Conservation (phyloP, 129 eudicot genomes). For the Saposhnikovia divaricata region DNA sequence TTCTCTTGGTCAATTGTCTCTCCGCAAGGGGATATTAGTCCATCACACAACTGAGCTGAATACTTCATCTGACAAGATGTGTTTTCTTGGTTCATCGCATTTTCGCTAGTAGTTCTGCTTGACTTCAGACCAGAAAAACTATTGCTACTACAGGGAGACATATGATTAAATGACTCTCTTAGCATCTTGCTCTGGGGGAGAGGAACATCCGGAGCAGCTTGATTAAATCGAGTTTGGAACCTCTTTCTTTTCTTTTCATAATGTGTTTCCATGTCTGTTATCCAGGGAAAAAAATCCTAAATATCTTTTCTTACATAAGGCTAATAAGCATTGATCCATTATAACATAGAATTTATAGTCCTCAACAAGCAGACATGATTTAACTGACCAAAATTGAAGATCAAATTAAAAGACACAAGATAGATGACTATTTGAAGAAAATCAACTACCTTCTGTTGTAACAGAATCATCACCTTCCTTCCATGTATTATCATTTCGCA, state of each 20-base stretch:
- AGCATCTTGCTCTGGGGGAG: conserved; percentile 30
- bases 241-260: conserved; percentile 36
- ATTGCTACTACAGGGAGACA: conserved; percentile 19
- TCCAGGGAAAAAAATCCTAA: conserved; percentile 2
- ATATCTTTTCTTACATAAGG: background rate
- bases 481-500: conserved; percentile 25
- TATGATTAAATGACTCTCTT: conserved; percentile 19
- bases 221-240: conserved; percentile 25
- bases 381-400: background rate
- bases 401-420: background rate
- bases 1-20: conserved; percentile 7
- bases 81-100: conserved; percentile 18
- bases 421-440: background rate
- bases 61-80: conserved; percentile 21
- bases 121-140: conserved; percentile 21
- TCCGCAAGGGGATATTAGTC: conserved; percentile 9
- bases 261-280: conserved; percentile 30
- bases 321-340: background rate
- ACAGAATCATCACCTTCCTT: conserved; percentile 17
- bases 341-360: background rate
- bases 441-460: conserved; percentile 27
- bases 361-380: background rate
- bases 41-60: conserved; percentile 17
- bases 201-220: conserved; percentile 21
- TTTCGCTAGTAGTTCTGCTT: conserved; percentile 16